Base-by-base conservation (phyloP, 371 early-diverging fungal species). In the Mortierella polycephala region DNA sequence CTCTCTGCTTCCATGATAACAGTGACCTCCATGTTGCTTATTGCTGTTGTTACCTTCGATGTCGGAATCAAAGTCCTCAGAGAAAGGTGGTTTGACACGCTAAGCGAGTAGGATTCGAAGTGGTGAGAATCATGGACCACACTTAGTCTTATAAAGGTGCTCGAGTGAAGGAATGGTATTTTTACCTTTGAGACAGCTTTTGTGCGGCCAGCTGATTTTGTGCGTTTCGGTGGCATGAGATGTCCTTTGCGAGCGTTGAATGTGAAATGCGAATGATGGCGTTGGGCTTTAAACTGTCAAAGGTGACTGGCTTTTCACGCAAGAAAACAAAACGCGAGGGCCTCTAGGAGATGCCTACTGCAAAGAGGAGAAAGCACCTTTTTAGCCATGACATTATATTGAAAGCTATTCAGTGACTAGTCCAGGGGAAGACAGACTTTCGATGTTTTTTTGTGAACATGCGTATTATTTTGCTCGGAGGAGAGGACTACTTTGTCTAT, bases 201-300 rank as follows among this genome's bases (percentile, higher is more conserved):
- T 5, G 47, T 5, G 10, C 37, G 44, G 21, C 23, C 57, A 10
- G 44, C 51, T 10, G 55, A 3, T 12, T 55, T 64, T 50, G 62
- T 56, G 42, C 71, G 71, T 46, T 71, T 71, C 2, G 57, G 71
- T 50, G 57, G 61, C 71, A 71, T 71, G 54, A 21, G 9, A 45
- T 18, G n/a, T 30, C 42, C 14, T n/a, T 7, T n/a, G 49, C 23
- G 10, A 16, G 54, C 0, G n/a, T 18, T n/a, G 1, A 44, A 54
- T 21, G 4, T n/a, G 50, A 13, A 16, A 49, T 11, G 11, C 18
- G 8, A 55, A 44, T 18, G 18, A 46, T 23, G 30, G 14, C 18
- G 14, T n/a, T 18, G 30, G 30, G 30, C 4, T 30, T 30, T 4
- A 30, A 30, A 30, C 30, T 30, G 30, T 30, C 30, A 47, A 5